Evolutionary conservation across 2,329 filamentous ascomycete species (phyloP), one percentile per base, ranked within the genome.

Genomic region (Fusarium sp.): DNA sequence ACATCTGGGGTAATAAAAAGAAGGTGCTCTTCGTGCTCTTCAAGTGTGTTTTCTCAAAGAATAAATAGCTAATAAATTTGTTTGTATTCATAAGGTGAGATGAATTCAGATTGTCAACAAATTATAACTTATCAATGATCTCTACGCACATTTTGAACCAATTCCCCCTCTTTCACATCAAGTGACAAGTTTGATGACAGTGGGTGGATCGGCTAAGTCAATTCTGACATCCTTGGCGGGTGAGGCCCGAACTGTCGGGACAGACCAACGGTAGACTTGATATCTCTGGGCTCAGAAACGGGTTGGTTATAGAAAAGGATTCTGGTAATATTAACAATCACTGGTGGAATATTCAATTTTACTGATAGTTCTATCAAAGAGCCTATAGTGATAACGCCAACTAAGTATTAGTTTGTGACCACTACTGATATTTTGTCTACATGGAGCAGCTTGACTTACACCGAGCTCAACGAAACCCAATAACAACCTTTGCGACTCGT

Each of bases 241-340:
- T 22, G 18, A 35, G 42, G 36, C 12, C 58, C 66, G 45, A 49
- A 33, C 66, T 69, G 42, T 69, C 56, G 64, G 65, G 38, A 63
- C 57, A 69, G 17, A 26, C 15, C 54, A 51, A 52, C 3, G 18
- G 14, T 17, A 13, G 15, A 45, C 11, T 42, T 18, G 11, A 48
- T 2, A 18, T 26, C 18, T 54, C 24, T n/a, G 17, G 49, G 7
- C 12, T 26, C n/a, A 38, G 31, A 22, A 35, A 36, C 9, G 18
- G n/a, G 3, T 26, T 26, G n/a, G 13, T 1, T 7, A 22, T 35
- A 1, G 1, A 20, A 15, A 28, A 17, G 13, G 5, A 24, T 22
- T 26, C 5, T 6, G 9, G 5, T 7, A 10, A 17, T 1, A n/a
- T 22, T 2, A 47, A 3, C 2, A 3, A 6, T 22, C 5, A 0